A percentile compares a stretch with the other conserved stretches of the same genome.
Evolutionary conservation across 257 asterid species (phyloP).

Genomic region (Echites panduratus): DNA sequence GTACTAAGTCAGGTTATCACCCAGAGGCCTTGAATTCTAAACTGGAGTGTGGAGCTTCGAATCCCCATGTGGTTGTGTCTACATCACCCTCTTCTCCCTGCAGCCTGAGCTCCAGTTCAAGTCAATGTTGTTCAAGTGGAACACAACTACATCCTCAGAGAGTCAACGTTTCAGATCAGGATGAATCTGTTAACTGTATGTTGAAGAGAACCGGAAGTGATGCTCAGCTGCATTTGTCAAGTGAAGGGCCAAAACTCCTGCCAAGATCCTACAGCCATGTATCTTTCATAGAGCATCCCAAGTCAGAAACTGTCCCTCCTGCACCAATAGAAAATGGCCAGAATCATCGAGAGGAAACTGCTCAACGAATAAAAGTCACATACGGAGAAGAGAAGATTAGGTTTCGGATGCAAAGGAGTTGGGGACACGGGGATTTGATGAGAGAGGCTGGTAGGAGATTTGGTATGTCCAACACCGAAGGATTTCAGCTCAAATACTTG

Average conservation of each 20-base stretch:
- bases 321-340: slow-evolving; percentile 11
- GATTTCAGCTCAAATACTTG: slow-evolving; percentile 65
- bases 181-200: slow-evolving; percentile 22
- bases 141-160: slow-evolving; percentile 31
- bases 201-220: slow-evolving; percentile 54
- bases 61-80: slow-evolving; percentile 35
- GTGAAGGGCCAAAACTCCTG: slow-evolving; percentile 34
- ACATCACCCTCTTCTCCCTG: slow-evolving; percentile 62
- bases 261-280: slow-evolving; percentile 51
- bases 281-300: slow-evolving; percentile 30
- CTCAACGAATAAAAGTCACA: slow-evolving; percentile 59
- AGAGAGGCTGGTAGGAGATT: slow-evolving; percentile 57
- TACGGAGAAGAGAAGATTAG: slow-evolving; percentile 74
- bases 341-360: slow-evolving; percentile 26
- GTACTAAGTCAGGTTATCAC: slow-evolving; percentile 22
- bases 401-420: slow-evolving; percentile 54
- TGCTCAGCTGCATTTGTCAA: slow-evolving; percentile 43
- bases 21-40: slow-evolving; percentile 25
- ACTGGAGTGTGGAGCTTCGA: slow-evolving; percentile 23
- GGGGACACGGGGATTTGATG: slow-evolving; percentile 60
- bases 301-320: slow-evolving; percentile 19
- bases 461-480: slow-evolving; percentile 39
- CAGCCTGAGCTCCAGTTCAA: slow-evolving; percentile 66
- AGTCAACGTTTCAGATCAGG: slow-evolving; percentile 19
- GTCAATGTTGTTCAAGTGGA: slow-evolving; percentile 57